Evolutionary conservation across 805 yeast genomes (phyloP), one percentile per base, ranked within the genome.

Genomic region (Blastobotrys attinorum): DNA sequence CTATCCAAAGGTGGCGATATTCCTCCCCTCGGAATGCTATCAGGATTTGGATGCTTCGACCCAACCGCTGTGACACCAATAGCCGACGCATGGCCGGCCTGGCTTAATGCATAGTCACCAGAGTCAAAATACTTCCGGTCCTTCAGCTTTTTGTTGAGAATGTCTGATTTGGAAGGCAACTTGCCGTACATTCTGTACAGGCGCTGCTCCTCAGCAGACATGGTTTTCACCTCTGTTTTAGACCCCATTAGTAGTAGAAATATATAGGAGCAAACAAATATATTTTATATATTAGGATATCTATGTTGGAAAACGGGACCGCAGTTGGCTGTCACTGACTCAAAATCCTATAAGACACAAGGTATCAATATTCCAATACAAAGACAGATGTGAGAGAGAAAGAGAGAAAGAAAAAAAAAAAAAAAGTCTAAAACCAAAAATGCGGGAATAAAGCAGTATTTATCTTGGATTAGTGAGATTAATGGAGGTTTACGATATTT

Each of bases 101-200:
- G 54, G 44, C 59, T 83, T 73, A 88, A 75, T 8, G 96, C 96
- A 62, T 88, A 88, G 64, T 88, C 97, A 7, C 96, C 96, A 49
- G 94, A 83, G 59, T 88, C 97, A 57, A 88, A 89, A 63, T 83
- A 88, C 67, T 87, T 89, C 55, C 95, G 77, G 51, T 88, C 96
- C 63, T 83, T 84, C 31, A 57, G 45, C 59, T 83, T 85, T 48
- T 81, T 76, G 41, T 82, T 73, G 41, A 88, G 69, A 17, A 88
- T 69, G 50, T 87, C 95, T 45, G 81, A 80, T 45, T 77, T 81
- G 22, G 88, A 75, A 20, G 96, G 97, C 40, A 88, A 67, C 59
- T 80, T 83, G 23, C 96, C 97, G 62, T 89, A 88, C 68, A 88
- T 65, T 56, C 76, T 79, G 64, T 79, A 82, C 18, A 89, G 68